Base-by-base conservation (phyloP, 2,329 filamentous ascomycete species). In the Hymenoscyphus fructigenus region DNA sequence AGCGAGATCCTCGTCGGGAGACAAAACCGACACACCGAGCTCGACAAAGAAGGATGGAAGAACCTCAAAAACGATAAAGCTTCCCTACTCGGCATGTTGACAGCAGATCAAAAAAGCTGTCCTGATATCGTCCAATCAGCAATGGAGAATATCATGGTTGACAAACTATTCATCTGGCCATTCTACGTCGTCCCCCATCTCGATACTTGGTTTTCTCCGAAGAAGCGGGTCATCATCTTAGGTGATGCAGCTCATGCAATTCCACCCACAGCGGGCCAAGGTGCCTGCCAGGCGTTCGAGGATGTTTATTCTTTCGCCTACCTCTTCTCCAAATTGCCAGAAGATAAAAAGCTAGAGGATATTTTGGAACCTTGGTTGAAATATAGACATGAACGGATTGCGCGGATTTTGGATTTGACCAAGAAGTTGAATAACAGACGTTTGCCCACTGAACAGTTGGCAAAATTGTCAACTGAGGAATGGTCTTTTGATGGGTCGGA, bases 231-330 rank as follows among this genome's bases (percentile, higher is more conserved):
- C 6, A 71, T 81, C 3, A 78, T 85, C 17, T 70, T 82, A 0
- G 80, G 81, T 0, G 81, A 82, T 20, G 79, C 79, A 7, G 81
- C 80, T 0, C 80, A 83, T 55, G 81, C 79, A 0, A 79, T 83
- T 10, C 80, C 80, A 0, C 81, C 80, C 0, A 78, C 79, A 0
- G 78, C 79, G 0, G 80, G 81, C 0, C 80, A 82, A 64, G 79
- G 81, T 0, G 75, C 78, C 1, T 81, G 80, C 60, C 78, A 81
- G 58, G 79, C 79, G 0, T 79, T 82, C 29, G 82, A 85, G 65
- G 83, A 85, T 63, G 78, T 80, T 0, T 79, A 79, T 57, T 78
- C 76, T 0, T 75, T 83, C 14, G 77, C 81, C 1, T 71, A 79
- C 2, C 66, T 84, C 0, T 60, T 79, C 62, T 69, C 69, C 12